These are phyloP conservation scores for Leucocoprinus leucothites DNA, from an alignment of 768 basidiomycete genomes.

Conservation along the genomic window DNA sequence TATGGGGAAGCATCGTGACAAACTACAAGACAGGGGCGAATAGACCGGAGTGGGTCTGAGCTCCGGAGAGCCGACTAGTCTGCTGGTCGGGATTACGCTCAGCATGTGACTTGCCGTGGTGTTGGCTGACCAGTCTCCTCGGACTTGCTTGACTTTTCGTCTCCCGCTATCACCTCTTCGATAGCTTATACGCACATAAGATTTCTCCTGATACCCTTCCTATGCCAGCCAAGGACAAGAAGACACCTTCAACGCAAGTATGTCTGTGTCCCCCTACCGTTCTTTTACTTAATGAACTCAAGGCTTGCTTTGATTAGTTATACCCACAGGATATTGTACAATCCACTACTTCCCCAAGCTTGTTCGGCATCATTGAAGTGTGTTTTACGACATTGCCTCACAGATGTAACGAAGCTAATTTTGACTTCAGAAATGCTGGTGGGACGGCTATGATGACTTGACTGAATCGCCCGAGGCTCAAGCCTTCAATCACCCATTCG, in stretches of 20 bases:
- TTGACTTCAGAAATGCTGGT: conserved; percentile 73
- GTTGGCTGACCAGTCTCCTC: neutral
- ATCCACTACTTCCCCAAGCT: conserved; percentile 34
- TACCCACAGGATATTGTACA: conserved; percentile 69
- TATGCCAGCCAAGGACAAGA: conserved; percentile 10
- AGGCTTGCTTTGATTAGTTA: conserved; percentile 35
- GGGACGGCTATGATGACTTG: conserved; percentile 74
- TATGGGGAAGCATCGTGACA: neutral
- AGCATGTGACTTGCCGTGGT: conserved; percentile 9
- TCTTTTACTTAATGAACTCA: neutral
- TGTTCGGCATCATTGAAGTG: conserved; percentile 68
- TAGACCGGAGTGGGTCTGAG: neutral
- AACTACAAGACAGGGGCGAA: neutral
- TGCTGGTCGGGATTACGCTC: neutral
- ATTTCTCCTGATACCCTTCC: neutral
- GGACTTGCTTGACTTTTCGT: no score
- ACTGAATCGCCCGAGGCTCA: conserved; percentile 27
- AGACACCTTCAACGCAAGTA: conserved; percentile 1
- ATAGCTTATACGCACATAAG: neutral
- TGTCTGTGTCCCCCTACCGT: neutral
- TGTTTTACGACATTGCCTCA: conserved; percentile 13
- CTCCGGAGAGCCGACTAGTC: neutral
- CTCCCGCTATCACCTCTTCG: neutral
- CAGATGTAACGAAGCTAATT: neutral
- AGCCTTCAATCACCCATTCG: conserved; percentile 57